These are phyloP conservation scores for Anthracocystis walkeri DNA, from an alignment of 1,284 basidiomycete species.

Conservation along the genomic window DNA sequence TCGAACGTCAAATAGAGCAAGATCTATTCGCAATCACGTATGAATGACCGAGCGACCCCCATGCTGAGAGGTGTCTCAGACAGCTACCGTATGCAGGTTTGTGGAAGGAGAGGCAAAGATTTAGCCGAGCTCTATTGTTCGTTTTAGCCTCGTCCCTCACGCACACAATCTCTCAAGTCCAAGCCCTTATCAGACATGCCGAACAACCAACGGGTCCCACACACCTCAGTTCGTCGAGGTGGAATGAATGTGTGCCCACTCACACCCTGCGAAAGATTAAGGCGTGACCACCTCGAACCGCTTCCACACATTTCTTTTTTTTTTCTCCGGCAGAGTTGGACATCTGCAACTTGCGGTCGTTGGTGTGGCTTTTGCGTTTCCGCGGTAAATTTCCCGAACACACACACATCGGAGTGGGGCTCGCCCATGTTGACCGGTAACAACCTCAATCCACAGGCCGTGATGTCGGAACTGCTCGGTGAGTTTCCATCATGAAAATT, in stretches of 20 bases:
- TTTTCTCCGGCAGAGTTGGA: constrained; percentile 13
- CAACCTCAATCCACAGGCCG: too few relatives aligned
- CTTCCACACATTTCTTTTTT: too few relatives aligned
- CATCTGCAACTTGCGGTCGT: not conserved
- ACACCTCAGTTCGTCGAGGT: too few relatives aligned
- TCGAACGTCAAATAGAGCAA: not conserved
- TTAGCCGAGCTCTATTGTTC: constrained; percentile 3
- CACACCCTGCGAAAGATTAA: too few relatives aligned
- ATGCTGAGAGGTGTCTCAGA: not conserved
- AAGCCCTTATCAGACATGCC: too few relatives aligned
- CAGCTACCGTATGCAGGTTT: too few relatives aligned
- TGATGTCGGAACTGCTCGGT: not conserved
- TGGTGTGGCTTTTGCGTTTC: not conserved
- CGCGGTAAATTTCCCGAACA: not conserved
- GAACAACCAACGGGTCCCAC: too few relatives aligned
- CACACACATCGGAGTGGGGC: not conserved
- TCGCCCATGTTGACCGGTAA: not conserved
- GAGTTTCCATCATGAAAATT: not conserved
- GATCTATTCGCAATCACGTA: constrained; percentile 4
- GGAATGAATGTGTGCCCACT: too few relatives aligned
- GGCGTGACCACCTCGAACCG: too few relatives aligned
- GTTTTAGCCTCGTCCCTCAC: not conserved
- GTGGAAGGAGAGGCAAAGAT: too few relatives aligned
- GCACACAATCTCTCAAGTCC: too few relatives aligned
- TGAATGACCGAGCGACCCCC: not conserved